Conservation (phyloP, 2,329 filamentous ascomycete species). For the Venturia effusa region DNA sequence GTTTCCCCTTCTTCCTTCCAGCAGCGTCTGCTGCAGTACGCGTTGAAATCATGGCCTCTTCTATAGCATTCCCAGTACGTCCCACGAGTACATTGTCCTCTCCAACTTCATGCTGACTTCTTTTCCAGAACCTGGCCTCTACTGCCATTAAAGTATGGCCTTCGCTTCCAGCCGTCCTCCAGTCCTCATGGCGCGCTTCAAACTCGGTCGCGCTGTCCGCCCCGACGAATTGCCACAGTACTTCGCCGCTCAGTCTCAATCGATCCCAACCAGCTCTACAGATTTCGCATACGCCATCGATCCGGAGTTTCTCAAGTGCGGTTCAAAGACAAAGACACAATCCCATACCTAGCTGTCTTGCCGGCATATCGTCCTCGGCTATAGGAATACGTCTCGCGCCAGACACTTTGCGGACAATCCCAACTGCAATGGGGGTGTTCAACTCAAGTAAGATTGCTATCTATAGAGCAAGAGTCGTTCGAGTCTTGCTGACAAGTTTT, state of each 20-base stretch:
- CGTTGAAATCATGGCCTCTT: background rate
- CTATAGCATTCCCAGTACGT: background rate
- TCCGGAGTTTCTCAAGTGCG: background rate
- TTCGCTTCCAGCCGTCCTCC: constrained; percentile 27
- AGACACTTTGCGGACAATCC: background rate
- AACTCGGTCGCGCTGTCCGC: constrained; percentile 17
- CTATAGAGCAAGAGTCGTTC: constrained; percentile 11
- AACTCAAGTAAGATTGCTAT: constrained; percentile 16
- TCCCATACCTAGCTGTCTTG: constrained; percentile 5
- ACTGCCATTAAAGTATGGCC: constrained; percentile 29
- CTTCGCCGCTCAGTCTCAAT: constrained; percentile 12
- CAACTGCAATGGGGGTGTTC: constrained; percentile 7
- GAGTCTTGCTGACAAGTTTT: constrained; percentile 10
- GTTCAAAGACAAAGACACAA: background rate
- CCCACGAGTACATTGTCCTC: background rate
- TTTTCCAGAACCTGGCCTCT: constrained; percentile 32
- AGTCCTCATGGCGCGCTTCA: constrained; percentile 23
- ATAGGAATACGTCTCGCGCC: background rate
- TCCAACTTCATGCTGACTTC: background rate
- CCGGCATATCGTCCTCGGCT: background rate
- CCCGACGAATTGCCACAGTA: constrained; percentile 14
- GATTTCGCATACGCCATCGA: background rate
- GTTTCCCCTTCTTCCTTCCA: background rate
- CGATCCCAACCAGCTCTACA: constrained; percentile 14
- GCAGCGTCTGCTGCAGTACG: background rate